Base-by-base conservation (phyloP, 176 grass and related monocot species). In the Otatea glauca region DNA sequence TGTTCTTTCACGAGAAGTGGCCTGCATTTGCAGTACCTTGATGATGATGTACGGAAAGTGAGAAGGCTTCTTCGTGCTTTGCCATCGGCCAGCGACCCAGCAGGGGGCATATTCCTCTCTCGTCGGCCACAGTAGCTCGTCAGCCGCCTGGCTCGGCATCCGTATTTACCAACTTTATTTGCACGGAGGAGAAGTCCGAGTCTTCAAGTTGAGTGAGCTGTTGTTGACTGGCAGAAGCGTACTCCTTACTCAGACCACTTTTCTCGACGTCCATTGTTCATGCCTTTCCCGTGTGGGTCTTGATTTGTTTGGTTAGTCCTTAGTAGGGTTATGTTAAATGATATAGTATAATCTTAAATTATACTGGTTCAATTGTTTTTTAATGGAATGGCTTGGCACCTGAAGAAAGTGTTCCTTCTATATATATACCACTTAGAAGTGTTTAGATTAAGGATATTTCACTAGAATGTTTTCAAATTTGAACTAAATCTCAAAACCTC, bases 31-130 rank as follows among this genome's bases (percentile, higher is more conserved):
- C 51, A 55, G 17, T 18, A 7, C 51, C 9, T 21, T 66, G 9
- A 51, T 37, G 39, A 12, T 20, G 56, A 64, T 48, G 15, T 7
- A 34, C 15, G 25, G 41, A 27, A 65, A 48, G 39, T n/a, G 5
- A 16, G 23, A 45, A 0, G 25, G n/a, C 5, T 35, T 11, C 13
- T 41, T 18, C 70, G 17, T 45, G 59, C 45, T 72, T 59, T n/a
- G 59, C 81, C 60, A 65, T 29, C 16, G 49, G 59, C 81, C 60
- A 65, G 32, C 16, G 49, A 34, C 4, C 10, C 27, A 24, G 79
- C 32, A 37, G 29, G 62, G 62, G 18, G 16, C 76, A 81, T 32
- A 70, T 81, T 70, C 66, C n/a, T 23, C 9, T 81, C n/a, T 49
- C 29, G 32, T 84, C 71, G 37, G 81, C 23, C 24, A 54, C 27